phyloP scores from a whole-genome alignment of 176 grass and related monocot species.

The Miscanthus lutarioriparius region DNA sequence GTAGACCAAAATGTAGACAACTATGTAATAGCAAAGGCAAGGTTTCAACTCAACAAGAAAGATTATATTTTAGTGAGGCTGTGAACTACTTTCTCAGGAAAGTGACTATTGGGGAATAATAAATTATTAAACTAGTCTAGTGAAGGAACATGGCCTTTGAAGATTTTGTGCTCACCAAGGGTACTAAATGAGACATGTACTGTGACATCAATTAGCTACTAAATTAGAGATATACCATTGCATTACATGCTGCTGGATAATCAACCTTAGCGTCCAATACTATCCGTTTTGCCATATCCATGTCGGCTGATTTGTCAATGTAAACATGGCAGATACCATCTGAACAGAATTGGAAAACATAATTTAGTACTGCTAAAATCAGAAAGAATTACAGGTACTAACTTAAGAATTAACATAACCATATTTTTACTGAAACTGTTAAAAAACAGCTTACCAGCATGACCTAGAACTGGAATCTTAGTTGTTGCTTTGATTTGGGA shows the following conservation, averaged over 20 bases:
- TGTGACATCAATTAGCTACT: constrained; percentile 49
- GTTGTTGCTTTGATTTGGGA: constrained; percentile 92
- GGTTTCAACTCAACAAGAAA: background rate
- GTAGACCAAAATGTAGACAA: background rate
- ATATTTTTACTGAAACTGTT: constrained; percentile 2
- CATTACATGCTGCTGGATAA: constrained; percentile 99
- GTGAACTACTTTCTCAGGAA: background rate
- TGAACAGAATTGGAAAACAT: constrained; percentile 37
- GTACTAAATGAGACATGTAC: constrained; percentile 29
- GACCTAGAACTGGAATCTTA: constrained; percentile 95
- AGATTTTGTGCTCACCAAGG: background rate
- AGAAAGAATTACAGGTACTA: background rate
- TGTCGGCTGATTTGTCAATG: constrained; percentile 94
- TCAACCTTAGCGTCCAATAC: constrained; percentile 94
- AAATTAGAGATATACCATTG: constrained; percentile 69
- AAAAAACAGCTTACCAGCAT: constrained; percentile 68
- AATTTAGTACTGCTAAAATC: background rate
- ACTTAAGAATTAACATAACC: background rate
- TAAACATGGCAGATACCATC: constrained; percentile 99
- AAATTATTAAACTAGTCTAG: background rate
- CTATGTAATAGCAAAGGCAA: background rate
- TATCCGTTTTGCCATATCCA: constrained; percentile 89
- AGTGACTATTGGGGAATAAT: background rate
- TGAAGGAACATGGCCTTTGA: background rate
- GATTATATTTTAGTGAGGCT: background rate